These are phyloP conservation scores for Globisporangium cederbergense DNA, from an alignment of 352 stramenopile species.

Conservation along the genomic window DNA sequence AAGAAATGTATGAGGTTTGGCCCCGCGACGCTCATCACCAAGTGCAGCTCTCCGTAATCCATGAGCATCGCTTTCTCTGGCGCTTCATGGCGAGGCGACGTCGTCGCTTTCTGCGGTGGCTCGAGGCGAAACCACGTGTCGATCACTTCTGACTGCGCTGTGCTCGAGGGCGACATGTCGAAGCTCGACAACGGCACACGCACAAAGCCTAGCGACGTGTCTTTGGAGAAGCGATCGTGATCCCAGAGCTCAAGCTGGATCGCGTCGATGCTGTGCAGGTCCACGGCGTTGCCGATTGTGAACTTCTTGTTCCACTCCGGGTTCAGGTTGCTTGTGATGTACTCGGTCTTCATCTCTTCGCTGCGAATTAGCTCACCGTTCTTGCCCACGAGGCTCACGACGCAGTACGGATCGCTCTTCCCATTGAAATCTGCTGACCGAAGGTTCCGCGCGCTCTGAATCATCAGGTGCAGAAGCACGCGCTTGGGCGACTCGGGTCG, in stretches of 20 bases:
- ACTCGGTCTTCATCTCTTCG: slow-evolving; percentile 53
- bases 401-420: slow-evolving; percentile 70
- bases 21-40: slow-evolving; percentile 62
- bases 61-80: slow-evolving; percentile 38
- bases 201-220: slow-evolving; percentile 60
- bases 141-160: slow-evolving; percentile 48
- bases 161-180: slow-evolving; percentile 60
- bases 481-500: slow-evolving; percentile 20
- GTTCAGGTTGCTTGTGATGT: slow-evolving; percentile 41
- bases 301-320: slow-evolving; percentile 58
- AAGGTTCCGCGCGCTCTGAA: slow-evolving; percentile 53
- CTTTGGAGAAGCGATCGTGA: slow-evolving; percentile 45
- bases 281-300: slow-evolving; percentile 41
- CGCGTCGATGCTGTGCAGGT: slow-evolving; percentile 49
- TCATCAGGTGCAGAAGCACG: slow-evolving; percentile 46
- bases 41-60: slow-evolving; percentile 53
- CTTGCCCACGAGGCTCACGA: slow-evolving; percentile 61
- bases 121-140: slow-evolving; percentile 69
- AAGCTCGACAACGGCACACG: slow-evolving; percentile 56
- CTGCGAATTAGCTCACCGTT: slow-evolving; percentile 51
- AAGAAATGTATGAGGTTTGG: slow-evolving; percentile 71
- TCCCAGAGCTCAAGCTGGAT: slow-evolving; percentile 63
- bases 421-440: slow-evolving; percentile 52
- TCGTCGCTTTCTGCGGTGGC: slow-evolving; percentile 30
- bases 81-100: slow-evolving; percentile 23